Evolutionary conservation across 495 filamentous ascomycete genomes (phyloP).

Genomic region (Thozetella sp.): DNA sequence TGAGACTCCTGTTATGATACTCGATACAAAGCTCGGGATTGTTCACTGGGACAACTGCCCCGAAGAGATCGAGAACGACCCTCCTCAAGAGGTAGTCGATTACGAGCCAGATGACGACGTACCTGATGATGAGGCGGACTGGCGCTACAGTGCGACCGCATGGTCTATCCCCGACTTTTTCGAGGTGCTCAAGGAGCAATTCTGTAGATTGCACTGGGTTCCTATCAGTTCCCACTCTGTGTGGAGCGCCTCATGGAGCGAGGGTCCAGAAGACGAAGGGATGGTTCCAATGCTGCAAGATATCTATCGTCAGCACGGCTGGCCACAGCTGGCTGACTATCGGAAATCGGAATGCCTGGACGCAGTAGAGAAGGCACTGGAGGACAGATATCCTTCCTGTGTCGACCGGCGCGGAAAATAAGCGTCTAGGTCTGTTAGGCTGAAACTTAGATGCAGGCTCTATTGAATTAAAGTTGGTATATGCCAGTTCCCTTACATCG

Average conservation of each 20-base stretch:
- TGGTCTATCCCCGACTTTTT: slow-evolving; percentile 18
- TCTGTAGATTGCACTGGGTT: slow-evolving; percentile 10
- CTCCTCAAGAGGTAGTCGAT: neutral
- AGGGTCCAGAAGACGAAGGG: slow-evolving; percentile 1
- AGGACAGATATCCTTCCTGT: slow-evolving; percentile 14
- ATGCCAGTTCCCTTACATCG: no score
- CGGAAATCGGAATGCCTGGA: slow-evolving; percentile 13
- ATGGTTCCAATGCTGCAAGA: slow-evolving; percentile 18
- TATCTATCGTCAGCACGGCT: slow-evolving; percentile 20
- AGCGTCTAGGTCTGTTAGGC: no score
- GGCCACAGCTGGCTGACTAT: slow-evolving; percentile 14
- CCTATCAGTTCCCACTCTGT: slow-evolving; percentile 7
- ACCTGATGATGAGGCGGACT: slow-evolving; percentile 12
- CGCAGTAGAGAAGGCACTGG: slow-evolving; percentile 7
- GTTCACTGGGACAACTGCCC: slow-evolving; percentile 12
- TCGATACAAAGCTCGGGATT: slow-evolving; percentile 18
- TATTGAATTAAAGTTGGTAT: no score
- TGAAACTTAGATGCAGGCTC: no score
- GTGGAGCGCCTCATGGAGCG: neutral
- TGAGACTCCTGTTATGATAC: slow-evolving; percentile 7
- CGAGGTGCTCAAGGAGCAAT: slow-evolving; percentile 14
- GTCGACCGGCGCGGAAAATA: no score
- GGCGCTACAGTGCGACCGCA: slow-evolving; percentile 7
- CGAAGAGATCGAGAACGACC: slow-evolving; percentile 3
- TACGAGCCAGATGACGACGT: slow-evolving; percentile 11